Evolutionary conservation across 192 early-diverging fungal genomes (phyloP).

Genomic region (Podochytrium sp.): DNA sequence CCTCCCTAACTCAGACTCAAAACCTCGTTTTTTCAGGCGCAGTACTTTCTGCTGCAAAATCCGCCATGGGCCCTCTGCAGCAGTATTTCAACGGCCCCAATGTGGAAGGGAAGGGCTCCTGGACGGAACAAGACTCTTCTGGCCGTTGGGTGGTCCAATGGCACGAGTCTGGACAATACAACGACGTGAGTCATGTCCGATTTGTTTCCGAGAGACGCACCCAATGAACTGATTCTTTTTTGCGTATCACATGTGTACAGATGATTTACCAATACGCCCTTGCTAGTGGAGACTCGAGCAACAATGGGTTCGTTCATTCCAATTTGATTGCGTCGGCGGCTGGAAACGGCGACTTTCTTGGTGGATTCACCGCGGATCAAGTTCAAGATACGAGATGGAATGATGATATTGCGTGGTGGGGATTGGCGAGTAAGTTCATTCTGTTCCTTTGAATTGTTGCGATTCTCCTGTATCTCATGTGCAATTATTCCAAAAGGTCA

Average conservation of each 20-base stretch:
- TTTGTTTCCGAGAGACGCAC: background rate
- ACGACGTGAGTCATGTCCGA: background rate
- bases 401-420: constrained; percentile 50
- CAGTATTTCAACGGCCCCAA: background rate
- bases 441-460: constrained; percentile 11
- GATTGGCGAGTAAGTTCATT: constrained; percentile 1
- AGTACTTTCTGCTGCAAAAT: constrained; percentile 1
- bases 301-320: background rate
- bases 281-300: background rate
- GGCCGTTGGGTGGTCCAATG: constrained; percentile 19
- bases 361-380: background rate
- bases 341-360: constrained; percentile 22
- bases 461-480: constrained; percentile 23
- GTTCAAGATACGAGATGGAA: constrained; percentile 21
- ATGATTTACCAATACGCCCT: background rate
- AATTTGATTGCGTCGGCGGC: background rate
- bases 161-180: constrained; percentile 32
- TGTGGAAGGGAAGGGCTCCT: background rate
- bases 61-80: background rate
- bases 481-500: constrained; percentile 13
- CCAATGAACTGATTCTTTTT: background rate
- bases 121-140: background rate
- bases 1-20: too few species aligned
- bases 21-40: too few species aligned
- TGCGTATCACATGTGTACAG: background rate